Base-by-base conservation (phyloP, 208 protist genomes). In the Trypanosoma mega region DNA sequence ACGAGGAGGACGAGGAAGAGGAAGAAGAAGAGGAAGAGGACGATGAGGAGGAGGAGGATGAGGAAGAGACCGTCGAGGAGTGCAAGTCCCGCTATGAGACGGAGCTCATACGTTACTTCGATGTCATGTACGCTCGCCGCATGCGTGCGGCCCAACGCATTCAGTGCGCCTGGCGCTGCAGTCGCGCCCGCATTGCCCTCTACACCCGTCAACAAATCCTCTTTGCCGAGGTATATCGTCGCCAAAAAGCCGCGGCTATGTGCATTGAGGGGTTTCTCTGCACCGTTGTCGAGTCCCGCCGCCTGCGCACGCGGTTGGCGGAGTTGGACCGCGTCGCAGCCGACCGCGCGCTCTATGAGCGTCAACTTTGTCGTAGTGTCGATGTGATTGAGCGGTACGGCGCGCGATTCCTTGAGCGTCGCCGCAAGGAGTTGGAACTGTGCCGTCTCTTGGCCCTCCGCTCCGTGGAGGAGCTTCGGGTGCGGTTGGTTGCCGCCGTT, bases 121-220 rank as follows among this genome's bases (percentile, higher is more conserved):
- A 56, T 18, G 37, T 61, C 26, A 56, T 80, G 12, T 76, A 76
- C 51, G 11, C 16, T n/a, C 65, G 72, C 2, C 79, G 85, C 7
- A 72, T 61, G 48, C 46, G 12, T 33, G 80, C 79, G 9, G 83
- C 87, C 2, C 41, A 20, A 7, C 27, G 56, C 8, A 78, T 94
- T 33, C 87, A 94, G 62, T 76, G 76, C 0, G 81, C 72, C 29
- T 89, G 75, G 75, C 87, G 83, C 33, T 73, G 60, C 46, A 74
- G 70, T 51, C 53, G 54, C n/a, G 82, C 87, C 4, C 73, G 81
- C 0, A 34, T 62, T 16, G 72, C 48, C 5, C 63, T 93, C 36
- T 51, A 76, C 34, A 37, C 52, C 12, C 77, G 81, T 5, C 83
- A 74, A 30, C 87, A 93, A 61, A 23, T 79, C 29, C 63, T 93